Evolutionary conservation across 352 stramenopile genomes (phyloP).

Genomic region (Elongisporangium anandrum): DNA sequence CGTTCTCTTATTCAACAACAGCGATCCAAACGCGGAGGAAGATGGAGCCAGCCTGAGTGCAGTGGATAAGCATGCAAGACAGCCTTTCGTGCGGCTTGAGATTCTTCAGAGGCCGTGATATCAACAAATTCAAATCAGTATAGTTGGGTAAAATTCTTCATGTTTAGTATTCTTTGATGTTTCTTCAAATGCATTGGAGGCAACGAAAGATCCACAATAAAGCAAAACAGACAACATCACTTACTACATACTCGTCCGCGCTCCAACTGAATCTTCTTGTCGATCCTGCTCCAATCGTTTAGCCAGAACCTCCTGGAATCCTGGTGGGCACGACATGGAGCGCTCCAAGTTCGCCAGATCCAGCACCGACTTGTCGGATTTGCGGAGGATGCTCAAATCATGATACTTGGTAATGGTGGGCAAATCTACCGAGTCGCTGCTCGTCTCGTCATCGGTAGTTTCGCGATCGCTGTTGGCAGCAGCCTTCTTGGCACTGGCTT

Average conservation of each 20-base stretch:
- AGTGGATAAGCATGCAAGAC: not conserved
- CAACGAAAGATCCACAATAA: not conserved
- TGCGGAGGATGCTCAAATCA: conserved; percentile 74
- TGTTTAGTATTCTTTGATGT: not conserved
- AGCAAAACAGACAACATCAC: not conserved
- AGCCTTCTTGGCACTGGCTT: conserved; percentile 17
- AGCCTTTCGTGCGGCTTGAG: not conserved
- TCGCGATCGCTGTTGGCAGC: not conserved
- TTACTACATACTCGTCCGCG: not conserved
- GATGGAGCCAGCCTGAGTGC: not conserved
- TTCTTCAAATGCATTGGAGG: not conserved
- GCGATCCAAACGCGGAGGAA: conserved; percentile 8
- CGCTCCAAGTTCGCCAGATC: conserved; percentile 60
- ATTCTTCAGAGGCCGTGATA: not conserved
- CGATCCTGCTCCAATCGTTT: conserved; percentile 14
- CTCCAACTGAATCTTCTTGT: not conserved
- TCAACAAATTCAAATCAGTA: not conserved
- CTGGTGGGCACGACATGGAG: conserved; percentile 74
- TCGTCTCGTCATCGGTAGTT: conserved; percentile 15
- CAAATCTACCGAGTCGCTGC: conserved; percentile 16
- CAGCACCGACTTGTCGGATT: conserved; percentile 67
- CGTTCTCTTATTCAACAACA: conserved; percentile 15
- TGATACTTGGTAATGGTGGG: conserved; percentile 73
- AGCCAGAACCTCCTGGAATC: conserved; percentile 56
- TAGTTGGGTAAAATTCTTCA: not conserved